Evolutionary conservation across 2,329 filamentous ascomycete genomes (phyloP), one percentile per base, ranked within the genome.

Genomic region (Cryphonectria carpinicola): DNA sequence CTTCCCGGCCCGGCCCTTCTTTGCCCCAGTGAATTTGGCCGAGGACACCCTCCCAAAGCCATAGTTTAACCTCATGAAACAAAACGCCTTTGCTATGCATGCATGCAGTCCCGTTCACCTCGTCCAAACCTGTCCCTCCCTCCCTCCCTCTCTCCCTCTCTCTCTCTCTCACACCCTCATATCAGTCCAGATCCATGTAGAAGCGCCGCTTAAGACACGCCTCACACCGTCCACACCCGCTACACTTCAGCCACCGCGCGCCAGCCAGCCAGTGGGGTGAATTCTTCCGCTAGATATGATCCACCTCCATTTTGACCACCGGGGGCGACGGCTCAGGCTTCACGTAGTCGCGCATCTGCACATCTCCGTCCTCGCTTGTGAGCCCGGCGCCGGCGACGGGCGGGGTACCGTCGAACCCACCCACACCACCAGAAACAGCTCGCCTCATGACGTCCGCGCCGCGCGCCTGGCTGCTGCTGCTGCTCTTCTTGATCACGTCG

Each of bases 281-380:
- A 32, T 25, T 17, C 43, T 58, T 60, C 35, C 35, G 41, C 66
- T 66, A 85, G 1, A 82, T 78, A 75, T 85, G 82, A 70, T 88
- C 86, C 14, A 85, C 75, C 41, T 87, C 84, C 84, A 86, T 86
- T 75, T 79, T 83, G 56, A 77, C 73, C 1, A 75, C 58, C 46
- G 73, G 73, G 25, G 75, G 32, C 54, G 74, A 78, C 28, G 75
- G 77, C 67, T 73, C 73, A 5, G 74, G 80, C 65, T 76, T 78
- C 54, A 76, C n/a, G 35, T 74, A 81, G 4, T 78, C 76, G 0
- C 78, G 32, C 66, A 68, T 68, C 32, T 52, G 56, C 58, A 68
- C 68, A 3, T 65, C 61, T 8, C 65, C 66, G 32, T 70, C 71
- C 2, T n/a, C 22, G 28, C 68, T 58, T 1, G 32, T 25, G 28